These are phyloP conservation scores for Monosporozyma yasuniensis DNA, from an alignment of 805 yeast species.

Conservation along the genomic window DNA sequence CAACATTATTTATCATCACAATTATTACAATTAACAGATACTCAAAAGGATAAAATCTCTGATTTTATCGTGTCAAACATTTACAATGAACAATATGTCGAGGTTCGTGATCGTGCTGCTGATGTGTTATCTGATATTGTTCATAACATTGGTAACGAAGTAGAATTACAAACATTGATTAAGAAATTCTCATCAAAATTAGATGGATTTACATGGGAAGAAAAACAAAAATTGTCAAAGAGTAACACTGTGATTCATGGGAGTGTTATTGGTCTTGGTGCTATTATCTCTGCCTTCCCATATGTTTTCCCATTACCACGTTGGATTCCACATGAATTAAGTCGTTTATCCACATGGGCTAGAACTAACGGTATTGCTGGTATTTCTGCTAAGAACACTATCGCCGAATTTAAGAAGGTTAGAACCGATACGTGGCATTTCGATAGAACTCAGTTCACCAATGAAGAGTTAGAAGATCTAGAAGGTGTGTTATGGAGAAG, in stretches of 20 bases:
- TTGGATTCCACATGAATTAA: conserved; percentile 76
- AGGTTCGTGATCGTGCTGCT: conserved; percentile 69
- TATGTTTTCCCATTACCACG: conserved; percentile 83
- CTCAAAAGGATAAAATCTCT: conserved; percentile 44
- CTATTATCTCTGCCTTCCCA: conserved; percentile 83
- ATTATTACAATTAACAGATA: conserved; percentile 41
- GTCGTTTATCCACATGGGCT: conserved; percentile 61
- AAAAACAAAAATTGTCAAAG: conserved; percentile 31
- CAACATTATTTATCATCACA: conserved; percentile 69
- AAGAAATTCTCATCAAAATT: conserved; percentile 33
- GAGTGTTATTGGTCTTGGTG: conserved; percentile 81
- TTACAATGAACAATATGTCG: conserved; percentile 56
- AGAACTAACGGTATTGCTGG: conserved; percentile 77
- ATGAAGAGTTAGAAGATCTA: conserved; percentile 75
- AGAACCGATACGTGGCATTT: conserved; percentile 96
- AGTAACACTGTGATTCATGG: conserved; percentile 57
- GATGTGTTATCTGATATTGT: conserved; percentile 72
- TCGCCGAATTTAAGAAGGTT: conserved; percentile 81
- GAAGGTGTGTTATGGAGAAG: conserved; percentile 94
- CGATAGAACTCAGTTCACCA: conserved; percentile 69
- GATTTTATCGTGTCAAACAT: conserved; percentile 40
- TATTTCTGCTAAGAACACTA: conserved; percentile 67
- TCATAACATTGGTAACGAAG: conserved; percentile 46
- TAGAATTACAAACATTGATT: conserved; percentile 33
- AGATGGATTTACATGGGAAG: conserved; percentile 23